Evolutionary conservation across 164 flowering plant species (phyloP), one percentile per base, ranked within the genome.

Genomic region (Magnolia kwangsiensis): DNA sequence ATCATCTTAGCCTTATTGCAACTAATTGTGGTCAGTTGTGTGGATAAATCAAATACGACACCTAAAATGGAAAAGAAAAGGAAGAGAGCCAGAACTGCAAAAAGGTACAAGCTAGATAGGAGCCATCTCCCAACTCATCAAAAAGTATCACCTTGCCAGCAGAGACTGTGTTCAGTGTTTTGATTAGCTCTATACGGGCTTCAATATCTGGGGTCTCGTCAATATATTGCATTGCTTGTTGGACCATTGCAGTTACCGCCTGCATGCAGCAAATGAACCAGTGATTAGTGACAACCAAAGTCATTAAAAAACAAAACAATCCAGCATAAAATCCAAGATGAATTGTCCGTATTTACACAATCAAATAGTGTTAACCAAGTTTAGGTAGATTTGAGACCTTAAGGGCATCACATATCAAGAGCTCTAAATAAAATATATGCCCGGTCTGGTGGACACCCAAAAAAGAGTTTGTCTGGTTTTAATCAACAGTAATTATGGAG

Each of bases 191-290:
- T 50, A 92, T 74, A 31, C 92, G 89, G 72, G 98, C 85, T 75
- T 93, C 98, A 79, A 92, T 50, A 83, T 95, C 98, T 24, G 98
- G 98, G 16, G 98, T 93, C 87, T 92, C 84, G 63, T 92, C 99
- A 81, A 93, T 93, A 78, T 92, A 96, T 73, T 90, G 89, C 98
- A 96, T 93, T 7, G 98, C 99, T 85, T 92, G 98, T 82, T 95
- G 97, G 73, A 93, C 98, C 95, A 96, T 92, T 7, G 95, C 94
- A 72, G 97, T 88, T 61, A 92, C 96, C 72, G 95, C 98, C 98
- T 93, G 90, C 9, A 20, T 16, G 64, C 68, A 79, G 70, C 7
- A 37, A 74, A 63, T 49, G 74, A 79, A 59, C n/a, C 63, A 14
- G 64, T 50, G 51, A 73, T 1, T 50, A 73, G 50, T 6, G 10